Conservation (phyloP, 202 grass and related monocot genomes). For the Sporobolus alterniflorus region DNA sequence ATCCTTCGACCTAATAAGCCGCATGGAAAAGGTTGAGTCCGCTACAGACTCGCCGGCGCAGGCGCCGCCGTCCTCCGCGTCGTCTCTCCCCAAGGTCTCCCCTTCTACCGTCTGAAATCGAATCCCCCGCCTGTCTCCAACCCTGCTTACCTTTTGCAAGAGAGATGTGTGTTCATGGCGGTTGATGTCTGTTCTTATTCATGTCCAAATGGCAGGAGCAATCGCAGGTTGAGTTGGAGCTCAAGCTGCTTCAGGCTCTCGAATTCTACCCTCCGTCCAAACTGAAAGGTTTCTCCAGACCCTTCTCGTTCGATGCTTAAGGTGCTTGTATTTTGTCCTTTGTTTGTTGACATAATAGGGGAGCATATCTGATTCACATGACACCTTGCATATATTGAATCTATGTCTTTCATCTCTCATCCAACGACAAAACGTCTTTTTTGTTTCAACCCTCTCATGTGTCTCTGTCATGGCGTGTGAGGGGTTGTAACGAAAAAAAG, state of each 20-base stretch:
- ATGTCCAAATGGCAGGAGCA: conserved; percentile 55
- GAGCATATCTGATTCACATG: too few species aligned
- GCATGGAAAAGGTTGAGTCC: conserved; percentile 31
- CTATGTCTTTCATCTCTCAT: too few species aligned
- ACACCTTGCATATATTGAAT: too few species aligned
- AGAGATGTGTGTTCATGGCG: not conserved
- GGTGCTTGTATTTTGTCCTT: not conserved
- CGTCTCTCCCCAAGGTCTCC: conserved; percentile 85
- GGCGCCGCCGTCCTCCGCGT: conserved; percentile 87
- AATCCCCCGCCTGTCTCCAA: not conserved
- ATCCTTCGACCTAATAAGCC: not conserved
- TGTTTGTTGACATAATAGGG: not conserved
- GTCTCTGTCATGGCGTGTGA: too few species aligned
- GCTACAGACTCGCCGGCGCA: conserved; percentile 61
- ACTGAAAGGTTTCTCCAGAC: conserved; percentile 57
- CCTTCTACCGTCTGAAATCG: not conserved
- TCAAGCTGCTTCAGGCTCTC: conserved; percentile 65
- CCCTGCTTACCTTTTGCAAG: not conserved
- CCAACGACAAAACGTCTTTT: too few species aligned
- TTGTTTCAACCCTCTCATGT: too few species aligned
- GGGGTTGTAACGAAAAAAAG: too few species aligned
- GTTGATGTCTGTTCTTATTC: conserved; percentile 9
- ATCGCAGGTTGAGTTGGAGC: conserved; percentile 84
- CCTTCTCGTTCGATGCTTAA: not conserved
- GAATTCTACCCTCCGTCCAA: conserved; percentile 79